phyloP scores from a whole-genome alignment of 371 early-diverging fungal species.

The Haplosporangium sp. region DNA sequence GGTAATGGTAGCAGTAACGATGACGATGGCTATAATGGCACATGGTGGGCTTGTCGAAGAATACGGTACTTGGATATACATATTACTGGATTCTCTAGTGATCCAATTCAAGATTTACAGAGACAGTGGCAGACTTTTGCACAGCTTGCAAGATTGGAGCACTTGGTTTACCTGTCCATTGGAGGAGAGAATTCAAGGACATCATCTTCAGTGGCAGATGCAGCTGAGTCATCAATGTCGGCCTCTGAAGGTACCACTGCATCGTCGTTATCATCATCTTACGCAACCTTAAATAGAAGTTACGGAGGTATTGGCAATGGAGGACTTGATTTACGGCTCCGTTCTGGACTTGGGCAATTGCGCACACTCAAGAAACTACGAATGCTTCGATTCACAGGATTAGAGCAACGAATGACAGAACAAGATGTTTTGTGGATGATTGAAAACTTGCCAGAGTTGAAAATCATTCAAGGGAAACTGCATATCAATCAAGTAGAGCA shows the following conservation, averaged over 20 bases:
- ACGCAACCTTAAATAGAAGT: background rate
- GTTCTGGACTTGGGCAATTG: constrained; percentile 24
- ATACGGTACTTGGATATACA: constrained; percentile 27
- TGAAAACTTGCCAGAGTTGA: constrained; percentile 24
- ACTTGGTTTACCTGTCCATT: constrained; percentile 25
- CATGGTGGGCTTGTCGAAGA: constrained; percentile 20
- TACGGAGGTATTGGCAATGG: background rate
- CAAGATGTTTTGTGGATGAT: constrained; percentile 40
- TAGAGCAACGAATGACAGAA: constrained; percentile 11
- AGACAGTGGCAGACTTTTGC: constrained; percentile 25
- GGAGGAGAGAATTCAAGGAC: constrained; percentile 10
- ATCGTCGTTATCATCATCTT: background rate
- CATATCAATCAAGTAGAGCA: constrained; percentile 22
- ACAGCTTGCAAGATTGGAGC: constrained; percentile 22
- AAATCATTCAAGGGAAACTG: constrained; percentile 21
- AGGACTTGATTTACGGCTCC: constrained; percentile 21
- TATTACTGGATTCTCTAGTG: constrained; percentile 19
- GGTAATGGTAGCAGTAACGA: background rate
- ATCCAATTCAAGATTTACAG: constrained; percentile 3
- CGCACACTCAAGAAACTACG: constrained; percentile 15
- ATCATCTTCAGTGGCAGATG: background rate
- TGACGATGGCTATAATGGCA: background rate
- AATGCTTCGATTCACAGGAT: constrained; percentile 26
- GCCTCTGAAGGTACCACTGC: background rate
- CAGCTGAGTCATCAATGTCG: background rate